These are phyloP conservation scores for Adansonia grandidieri DNA, from an alignment of 441 rosid species.

Conservation along the genomic window DNA sequence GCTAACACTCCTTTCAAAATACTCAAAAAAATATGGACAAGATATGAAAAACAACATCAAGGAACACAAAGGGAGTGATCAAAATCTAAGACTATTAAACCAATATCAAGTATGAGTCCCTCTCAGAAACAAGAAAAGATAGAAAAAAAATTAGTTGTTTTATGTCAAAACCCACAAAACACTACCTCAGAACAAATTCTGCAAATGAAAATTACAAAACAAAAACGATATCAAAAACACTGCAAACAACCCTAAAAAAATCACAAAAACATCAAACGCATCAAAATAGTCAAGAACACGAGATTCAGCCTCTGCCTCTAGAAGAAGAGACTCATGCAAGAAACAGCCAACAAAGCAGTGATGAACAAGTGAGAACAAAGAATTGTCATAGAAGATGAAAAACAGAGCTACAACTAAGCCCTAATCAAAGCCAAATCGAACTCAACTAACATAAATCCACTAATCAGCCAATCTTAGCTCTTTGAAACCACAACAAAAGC, in stretches of 20 bases:
- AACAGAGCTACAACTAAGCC: slow-evolving; percentile 65
- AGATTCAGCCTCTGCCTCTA: slow-evolving; percentile 57
- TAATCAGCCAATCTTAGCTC: slow-evolving; percentile 36
- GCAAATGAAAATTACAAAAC: slow-evolving; percentile 32
- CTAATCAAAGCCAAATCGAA: slow-evolving; percentile 68
- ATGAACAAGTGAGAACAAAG: background rate
- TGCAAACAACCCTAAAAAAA: background rate
- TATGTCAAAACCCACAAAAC: slow-evolving; percentile 73
- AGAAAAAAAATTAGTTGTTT: slow-evolving; percentile 48
- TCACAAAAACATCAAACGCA: slow-evolving; percentile 51
- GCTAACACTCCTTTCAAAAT: slow-evolving; percentile 43
- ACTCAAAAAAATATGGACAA: slow-evolving; percentile 31
- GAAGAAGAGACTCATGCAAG: slow-evolving; percentile 66
- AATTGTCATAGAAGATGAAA: slow-evolving; percentile 24
- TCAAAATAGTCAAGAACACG: slow-evolving; percentile 54
- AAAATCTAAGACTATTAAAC: slow-evolving; percentile 17
- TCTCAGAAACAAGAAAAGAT: slow-evolving; percentile 68
- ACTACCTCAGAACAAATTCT: slow-evolving; percentile 79
- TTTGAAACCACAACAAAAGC: background rate
- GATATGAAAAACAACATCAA: slow-evolving; percentile 12
- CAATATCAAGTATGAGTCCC: slow-evolving; percentile 52
- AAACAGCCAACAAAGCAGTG: slow-evolving; percentile 30
- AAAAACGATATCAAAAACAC: slow-evolving; percentile 23
- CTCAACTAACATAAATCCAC: slow-evolving; percentile 88
- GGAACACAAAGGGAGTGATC: background rate